Evolutionary conservation across 495 filamentous ascomycete species (phyloP), one percentile per base, ranked within the genome.

Genomic region (Penicillium tannophilum): DNA sequence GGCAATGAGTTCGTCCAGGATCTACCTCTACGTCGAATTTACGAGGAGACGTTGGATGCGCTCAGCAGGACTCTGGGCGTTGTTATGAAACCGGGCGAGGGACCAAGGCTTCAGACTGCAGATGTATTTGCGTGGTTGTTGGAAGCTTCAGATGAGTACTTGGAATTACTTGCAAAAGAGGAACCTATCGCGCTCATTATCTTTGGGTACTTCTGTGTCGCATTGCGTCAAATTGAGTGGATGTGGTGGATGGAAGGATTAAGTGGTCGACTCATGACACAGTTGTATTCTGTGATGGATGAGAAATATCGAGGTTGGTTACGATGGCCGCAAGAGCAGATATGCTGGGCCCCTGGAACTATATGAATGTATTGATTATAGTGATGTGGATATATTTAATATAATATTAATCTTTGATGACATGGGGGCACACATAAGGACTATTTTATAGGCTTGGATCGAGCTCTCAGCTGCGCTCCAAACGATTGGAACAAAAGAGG

Each of bases 161-260:
- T 73, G 16, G 44, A 54, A 5, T 47, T 70, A 16, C 33, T 72
- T 6, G 20, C 49, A 1, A 56, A 62, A 54, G 39, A 65, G 28
- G 45, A 57, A 12, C 69, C 63, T 1, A 12, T 67, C 30, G 71
- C 70, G 1, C 48, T 75, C 6, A 47, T 73, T n/a, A 58, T 75
- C 2, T 54, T 71, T 30, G 64, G 26, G 3, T 63, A 75, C 55
- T 75, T 68, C 56, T 72, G 71, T 49, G 65, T 71, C 16, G 41
- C 60, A 10, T 30, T 75, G 31, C 56, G 60, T 6, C 54, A 60
- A 52, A 44, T 71, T 17, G 67, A 73, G 39, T 66, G 67, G 63
- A 64, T 68, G 56, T 75, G 72, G 72, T 75, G 67, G 63, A 64
- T 73, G 59, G 58, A 68, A 19, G 67, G 67, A n/a, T 56, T 66